Evolutionary conservation across 108 stramenopile genomes (phyloP).

Genomic region (Nannochloropsis salina): DNA sequence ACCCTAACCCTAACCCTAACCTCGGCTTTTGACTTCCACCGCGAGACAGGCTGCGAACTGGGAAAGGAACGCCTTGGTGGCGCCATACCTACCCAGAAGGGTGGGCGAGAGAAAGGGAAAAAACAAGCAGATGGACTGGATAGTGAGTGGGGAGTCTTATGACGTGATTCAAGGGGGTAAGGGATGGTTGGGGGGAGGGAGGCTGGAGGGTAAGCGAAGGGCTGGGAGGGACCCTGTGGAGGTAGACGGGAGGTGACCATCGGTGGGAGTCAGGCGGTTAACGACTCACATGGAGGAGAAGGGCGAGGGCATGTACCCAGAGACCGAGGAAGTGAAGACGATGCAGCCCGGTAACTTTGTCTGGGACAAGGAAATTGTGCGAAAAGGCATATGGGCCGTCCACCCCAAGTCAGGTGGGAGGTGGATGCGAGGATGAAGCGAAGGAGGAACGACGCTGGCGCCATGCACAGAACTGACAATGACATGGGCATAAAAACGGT

Average conservation of each 20-base stretch:
- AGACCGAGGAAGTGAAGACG: slow-evolving; percentile 91
- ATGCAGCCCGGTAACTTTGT: slow-evolving; percentile 77
- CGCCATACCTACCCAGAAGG: slow-evolving; percentile 67
- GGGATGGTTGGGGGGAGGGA: neutral
- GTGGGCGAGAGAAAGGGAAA: neutral
- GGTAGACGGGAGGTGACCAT: neutral
- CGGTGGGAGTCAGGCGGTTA: neutral
- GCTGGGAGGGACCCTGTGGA: neutral
- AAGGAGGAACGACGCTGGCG: neutral
- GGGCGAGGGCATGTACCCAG: slow-evolving; percentile 95
- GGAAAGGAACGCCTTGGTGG: slow-evolving; percentile 95
- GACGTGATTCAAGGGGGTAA: neutral
- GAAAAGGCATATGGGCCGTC: neutral
- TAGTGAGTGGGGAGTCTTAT: neutral
- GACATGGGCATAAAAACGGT: neutral
- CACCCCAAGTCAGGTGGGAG: neutral
- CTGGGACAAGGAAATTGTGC: slow-evolving; percentile 55
- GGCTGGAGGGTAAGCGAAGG: neutral
- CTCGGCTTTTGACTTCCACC: slow-evolving; percentile 61
- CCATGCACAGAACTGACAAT: neutral
- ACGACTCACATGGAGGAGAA: slow-evolving; percentile 72
- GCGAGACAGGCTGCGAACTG: slow-evolving; percentile 56
- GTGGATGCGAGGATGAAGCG: neutral
- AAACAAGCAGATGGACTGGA: neutral
- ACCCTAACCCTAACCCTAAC: neutral